A percentile compares a stretch with the other conserved stretches of the same genome.
These are phyloP conservation scores for Aureobasidium vineae DNA, from an alignment of 2,329 filamentous ascomycete species.

Conservation along the genomic window DNA sequence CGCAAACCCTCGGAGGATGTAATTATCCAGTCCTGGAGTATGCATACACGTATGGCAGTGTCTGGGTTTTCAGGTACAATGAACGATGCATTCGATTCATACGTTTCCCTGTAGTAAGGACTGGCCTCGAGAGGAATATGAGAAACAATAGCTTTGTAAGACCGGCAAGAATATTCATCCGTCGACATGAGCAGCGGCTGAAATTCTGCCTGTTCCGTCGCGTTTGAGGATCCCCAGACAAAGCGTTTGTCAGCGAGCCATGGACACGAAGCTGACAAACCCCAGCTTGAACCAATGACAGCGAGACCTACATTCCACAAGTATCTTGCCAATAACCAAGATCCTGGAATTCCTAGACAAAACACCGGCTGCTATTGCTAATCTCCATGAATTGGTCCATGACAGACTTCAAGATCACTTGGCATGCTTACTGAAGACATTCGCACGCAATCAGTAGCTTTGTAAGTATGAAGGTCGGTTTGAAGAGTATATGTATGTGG, in stretches of 20 bases:
- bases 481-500: constrained; percentile 14
- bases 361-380: background rate
- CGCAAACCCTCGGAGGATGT: too few species aligned
- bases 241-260: constrained; percentile 20
- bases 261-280: constrained; percentile 19
- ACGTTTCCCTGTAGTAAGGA: background rate
- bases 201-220: background rate
- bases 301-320: background rate
- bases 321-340: background rate
- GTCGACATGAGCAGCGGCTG: background rate
- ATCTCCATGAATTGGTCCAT: background rate
- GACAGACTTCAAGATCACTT: background rate
- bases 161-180: constrained; percentile 15
- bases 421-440: constrained; percentile 16
- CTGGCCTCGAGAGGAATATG: background rate
- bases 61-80: too few species aligned
- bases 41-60: too few species aligned
- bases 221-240: background rate
- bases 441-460: constrained; percentile 22
- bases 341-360: background rate
- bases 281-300: constrained; percentile 10
- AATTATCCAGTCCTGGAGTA: too few species aligned
- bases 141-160: constrained; percentile 6
- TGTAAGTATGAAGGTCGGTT: background rate
- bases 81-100: too few species aligned